phyloP scores from a whole-genome alignment of 1,139 yeast species.

The Pichiaceae sp. region DNA sequence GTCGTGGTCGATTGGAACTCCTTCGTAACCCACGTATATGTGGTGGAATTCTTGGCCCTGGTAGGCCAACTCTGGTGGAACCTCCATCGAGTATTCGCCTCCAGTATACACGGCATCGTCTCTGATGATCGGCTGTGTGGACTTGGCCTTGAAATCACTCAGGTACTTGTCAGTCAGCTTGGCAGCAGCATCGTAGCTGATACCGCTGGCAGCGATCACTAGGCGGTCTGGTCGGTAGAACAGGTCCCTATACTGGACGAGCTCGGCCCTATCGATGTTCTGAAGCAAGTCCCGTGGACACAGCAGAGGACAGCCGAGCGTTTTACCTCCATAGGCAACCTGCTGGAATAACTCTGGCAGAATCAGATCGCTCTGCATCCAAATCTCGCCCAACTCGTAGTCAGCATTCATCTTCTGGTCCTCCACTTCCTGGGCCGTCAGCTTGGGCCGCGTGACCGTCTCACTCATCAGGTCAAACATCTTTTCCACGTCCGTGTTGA shows the following conservation, averaged over 20 bases:
- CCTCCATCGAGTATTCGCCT: conserved; percentile 65
- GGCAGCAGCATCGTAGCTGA: conserved; percentile 63
- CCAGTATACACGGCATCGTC: conserved; percentile 64
- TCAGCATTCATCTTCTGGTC: conserved; percentile 71
- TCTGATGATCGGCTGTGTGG: conserved; percentile 25
- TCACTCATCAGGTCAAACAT: conserved; percentile 80
- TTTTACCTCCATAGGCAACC: conserved; percentile 64
- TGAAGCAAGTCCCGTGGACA: conserved; percentile 70
- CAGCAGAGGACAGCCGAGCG: conserved; percentile 79
- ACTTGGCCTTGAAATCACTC: conserved; percentile 44
- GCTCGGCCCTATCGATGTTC: conserved; percentile 40
- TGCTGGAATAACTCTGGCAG: conserved; percentile 84
- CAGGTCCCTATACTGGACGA: conserved; percentile 54
- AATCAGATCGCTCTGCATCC: conserved; percentile 77
- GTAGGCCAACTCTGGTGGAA: conserved; percentile 61
- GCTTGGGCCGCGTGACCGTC: conserved; percentile 63
- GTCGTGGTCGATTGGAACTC: conserved; percentile 73
- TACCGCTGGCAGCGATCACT: conserved; percentile 86
- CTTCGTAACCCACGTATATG: conserved; percentile 82
- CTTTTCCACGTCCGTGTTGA: conserved; percentile 73
- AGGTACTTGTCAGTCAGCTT: conserved; percentile 54
- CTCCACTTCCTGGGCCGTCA: conserved; percentile 61
- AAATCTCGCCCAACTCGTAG: conserved; percentile 76
- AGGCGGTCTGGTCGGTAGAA: conserved; percentile 76
- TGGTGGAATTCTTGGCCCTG: conserved; percentile 73